These are phyloP conservation scores for Takashimella tepidaria DNA, from an alignment of 1,284 basidiomycete species.

Conservation along the genomic window DNA sequence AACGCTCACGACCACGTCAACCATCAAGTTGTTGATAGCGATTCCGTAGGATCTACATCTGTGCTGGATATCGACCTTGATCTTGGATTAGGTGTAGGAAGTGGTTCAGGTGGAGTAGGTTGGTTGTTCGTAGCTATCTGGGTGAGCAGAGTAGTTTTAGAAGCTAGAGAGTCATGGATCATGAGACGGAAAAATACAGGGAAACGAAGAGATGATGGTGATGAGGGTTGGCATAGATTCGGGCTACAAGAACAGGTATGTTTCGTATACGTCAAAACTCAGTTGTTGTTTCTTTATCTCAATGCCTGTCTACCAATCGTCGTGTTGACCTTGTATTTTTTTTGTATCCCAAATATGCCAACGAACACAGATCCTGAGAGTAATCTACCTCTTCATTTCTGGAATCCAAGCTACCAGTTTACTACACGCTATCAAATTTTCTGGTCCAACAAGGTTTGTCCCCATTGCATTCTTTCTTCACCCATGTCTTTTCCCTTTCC, in stretches of 20 bases:
- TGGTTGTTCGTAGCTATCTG: background rate
- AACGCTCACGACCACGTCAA: no score
- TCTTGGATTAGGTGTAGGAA: background rate
- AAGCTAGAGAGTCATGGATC: background rate
- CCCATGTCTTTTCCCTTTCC: background rate
- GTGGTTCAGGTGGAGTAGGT: background rate
- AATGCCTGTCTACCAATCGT: no score
- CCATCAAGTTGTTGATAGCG: background rate
- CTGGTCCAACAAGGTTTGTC: background rate
- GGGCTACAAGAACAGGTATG: background rate
- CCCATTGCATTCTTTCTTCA: no score
- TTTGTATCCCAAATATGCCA: no score
- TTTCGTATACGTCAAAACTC: background rate
- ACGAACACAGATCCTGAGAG: background rate
- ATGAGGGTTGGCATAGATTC: no score
- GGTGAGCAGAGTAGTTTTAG: background rate
- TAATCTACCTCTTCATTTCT: background rate
- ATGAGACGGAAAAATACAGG: background rate
- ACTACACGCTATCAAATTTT: background rate
- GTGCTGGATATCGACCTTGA: background rate
- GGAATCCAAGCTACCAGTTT: background rate
- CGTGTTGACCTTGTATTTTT: no score
- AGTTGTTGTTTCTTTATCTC: background rate
- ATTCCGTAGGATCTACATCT: background rate
- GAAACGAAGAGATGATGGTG: background rate